phyloP scores from a whole-genome alignment of 257 asterid genomes.

The Solanum paucissectum region DNA sequence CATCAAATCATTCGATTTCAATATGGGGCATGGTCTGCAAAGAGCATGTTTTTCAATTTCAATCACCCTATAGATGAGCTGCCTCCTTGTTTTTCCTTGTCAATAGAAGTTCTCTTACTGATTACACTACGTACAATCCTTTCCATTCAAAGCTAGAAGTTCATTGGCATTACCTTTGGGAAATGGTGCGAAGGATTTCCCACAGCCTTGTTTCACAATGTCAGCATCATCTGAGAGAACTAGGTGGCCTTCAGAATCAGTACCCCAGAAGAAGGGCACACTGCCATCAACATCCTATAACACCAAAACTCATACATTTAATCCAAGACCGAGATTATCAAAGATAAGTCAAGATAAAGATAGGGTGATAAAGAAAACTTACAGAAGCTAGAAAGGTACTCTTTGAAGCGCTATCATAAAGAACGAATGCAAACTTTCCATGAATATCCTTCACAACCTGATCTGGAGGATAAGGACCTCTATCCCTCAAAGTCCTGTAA shows the following conservation, averaged over 20 bases:
- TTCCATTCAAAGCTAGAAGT: neutral
- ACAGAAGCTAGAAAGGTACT: slow-evolving; percentile 65
- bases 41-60: neutral
- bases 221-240: slow-evolving; percentile 71
- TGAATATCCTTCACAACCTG: slow-evolving; percentile 84
- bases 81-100: neutral
- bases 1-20: neutral
- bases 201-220: slow-evolving; percentile 81
- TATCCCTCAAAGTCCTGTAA: slow-evolving; percentile 80
- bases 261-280: slow-evolving; percentile 86
- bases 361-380: slow-evolving; percentile 14
- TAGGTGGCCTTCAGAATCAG: slow-evolving; percentile 77
- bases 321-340: neutral
- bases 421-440: slow-evolving; percentile 76
- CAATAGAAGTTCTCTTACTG: neutral
- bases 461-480: slow-evolving; percentile 91
- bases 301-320: neutral
- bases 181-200: slow-evolving; percentile 80
- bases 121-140: neutral
- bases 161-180: slow-evolving; percentile 58
- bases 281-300: slow-evolving; percentile 65
- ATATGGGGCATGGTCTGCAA: neutral
- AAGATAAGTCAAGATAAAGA: neutral
- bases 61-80: neutral
- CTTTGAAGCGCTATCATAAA: slow-evolving; percentile 54